Percentiles rank a stretch among this genome's conserved stretches.
Evolutionary conservation across 805 yeast genomes (phyloP).

Genomic region (Candida mattraensis): DNA sequence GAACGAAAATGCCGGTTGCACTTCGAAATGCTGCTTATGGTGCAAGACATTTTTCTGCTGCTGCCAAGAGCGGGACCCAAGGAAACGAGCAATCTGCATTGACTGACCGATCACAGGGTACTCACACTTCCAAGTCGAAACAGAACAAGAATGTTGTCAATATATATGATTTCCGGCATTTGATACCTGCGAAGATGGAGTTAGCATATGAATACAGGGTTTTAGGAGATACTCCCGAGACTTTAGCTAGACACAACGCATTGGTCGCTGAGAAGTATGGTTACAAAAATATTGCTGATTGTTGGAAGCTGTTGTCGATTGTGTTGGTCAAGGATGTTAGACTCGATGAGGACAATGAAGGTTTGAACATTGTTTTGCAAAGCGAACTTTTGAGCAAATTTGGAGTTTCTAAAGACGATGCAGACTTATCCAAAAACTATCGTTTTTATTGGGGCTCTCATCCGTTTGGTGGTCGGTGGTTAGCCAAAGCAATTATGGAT

Average conservation of each 20-base stretch:
- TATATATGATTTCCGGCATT: constrained; percentile 61
- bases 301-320: constrained; percentile 67
- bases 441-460: constrained; percentile 75
- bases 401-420: constrained; percentile 12
- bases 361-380: constrained; percentile 13
- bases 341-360: constrained; percentile 18
- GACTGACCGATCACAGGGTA: constrained; percentile 36
- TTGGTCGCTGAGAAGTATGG: constrained; percentile 66
- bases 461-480: constrained; percentile 71
- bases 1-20: constrained; percentile 54
- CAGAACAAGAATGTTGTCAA: constrained; percentile 54
- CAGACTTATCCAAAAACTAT: constrained; percentile 18
- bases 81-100: constrained; percentile 36
- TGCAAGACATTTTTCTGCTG: constrained; percentile 20
- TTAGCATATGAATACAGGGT: constrained; percentile 67
- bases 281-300: constrained; percentile 60
- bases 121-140: constrained; percentile 24
- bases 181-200: constrained; percentile 75
- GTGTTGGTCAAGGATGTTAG: constrained; percentile 43
- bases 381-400: constrained; percentile 18
- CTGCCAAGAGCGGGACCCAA: constrained; percentile 31
- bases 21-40: constrained; percentile 38
- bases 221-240: constrained; percentile 61
- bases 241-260: constrained; percentile 68
- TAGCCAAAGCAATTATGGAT: constrained; percentile 57